phyloP scores from a whole-genome alignment of 768 basidiomycete species.

The Lactarius quietus region DNA sequence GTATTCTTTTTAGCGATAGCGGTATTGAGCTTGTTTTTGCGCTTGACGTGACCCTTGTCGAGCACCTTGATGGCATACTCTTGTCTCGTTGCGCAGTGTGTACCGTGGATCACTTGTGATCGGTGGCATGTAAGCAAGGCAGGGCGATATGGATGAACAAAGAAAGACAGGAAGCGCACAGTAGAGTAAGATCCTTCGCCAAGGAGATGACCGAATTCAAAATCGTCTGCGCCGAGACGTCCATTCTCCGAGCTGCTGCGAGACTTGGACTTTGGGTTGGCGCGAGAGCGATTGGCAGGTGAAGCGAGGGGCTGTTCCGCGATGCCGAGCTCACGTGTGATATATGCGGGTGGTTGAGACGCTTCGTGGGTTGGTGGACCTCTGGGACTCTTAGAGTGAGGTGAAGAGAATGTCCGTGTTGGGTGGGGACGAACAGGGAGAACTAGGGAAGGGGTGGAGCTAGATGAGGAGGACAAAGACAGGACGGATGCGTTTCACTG shows the following conservation, averaged over 20 bases:
- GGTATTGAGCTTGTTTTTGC: constrained; percentile 72
- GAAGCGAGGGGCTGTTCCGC: constrained; percentile 30
- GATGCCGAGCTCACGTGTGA: constrained; percentile 54
- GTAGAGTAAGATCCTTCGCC: constrained; percentile 84
- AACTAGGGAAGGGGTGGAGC: constrained; percentile 40
- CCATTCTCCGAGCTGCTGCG: constrained; percentile 47
- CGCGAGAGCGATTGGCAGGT: constrained; percentile 29
- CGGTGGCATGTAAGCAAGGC: constrained; percentile 17
- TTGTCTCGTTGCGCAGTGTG: constrained; percentile 51
- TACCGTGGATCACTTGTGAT: constrained; percentile 55
- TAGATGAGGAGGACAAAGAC: constrained; percentile 53
- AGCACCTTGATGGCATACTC: constrained; percentile 77
- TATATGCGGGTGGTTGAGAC: constrained; percentile 49
- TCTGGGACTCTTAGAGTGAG: constrained; percentile 52
- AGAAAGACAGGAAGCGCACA: constrained; percentile 46
- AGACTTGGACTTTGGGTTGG: constrained; percentile 37
- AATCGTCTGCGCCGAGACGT: constrained; percentile 53
- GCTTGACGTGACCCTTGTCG: constrained; percentile 78
- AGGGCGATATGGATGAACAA: neutral
- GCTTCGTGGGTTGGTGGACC: constrained; percentile 38
- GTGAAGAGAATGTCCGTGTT: constrained; percentile 59
- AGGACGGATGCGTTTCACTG: constrained; percentile 75
- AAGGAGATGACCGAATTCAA: constrained; percentile 67
- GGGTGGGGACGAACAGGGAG: constrained; percentile 47
- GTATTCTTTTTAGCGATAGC: constrained; percentile 81